Evolutionary conservation across 2,329 filamentous ascomycete species (phyloP), one percentile per base, ranked within the genome.

Genomic region (Cercospora canescens): DNA sequence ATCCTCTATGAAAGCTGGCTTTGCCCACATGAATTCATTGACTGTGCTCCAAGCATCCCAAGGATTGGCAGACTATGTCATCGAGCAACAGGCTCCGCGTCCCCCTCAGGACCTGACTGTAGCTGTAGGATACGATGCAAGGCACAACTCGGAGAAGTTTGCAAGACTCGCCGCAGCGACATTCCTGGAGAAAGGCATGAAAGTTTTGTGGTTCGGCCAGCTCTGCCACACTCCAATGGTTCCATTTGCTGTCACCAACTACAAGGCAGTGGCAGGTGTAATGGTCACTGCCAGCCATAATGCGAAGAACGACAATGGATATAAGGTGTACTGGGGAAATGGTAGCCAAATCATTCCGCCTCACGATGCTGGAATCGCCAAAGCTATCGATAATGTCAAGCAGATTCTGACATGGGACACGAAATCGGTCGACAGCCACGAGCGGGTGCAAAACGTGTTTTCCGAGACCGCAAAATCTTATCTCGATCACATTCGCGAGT

Each of bases 211-310:
- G 80, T 87, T 86, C 67, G 82, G 84, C n/a, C 78, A 80, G 14
- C 76, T 82, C 2, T 83, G 84, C 2, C 85, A 88, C 63, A 90
- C 88, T 2, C 88, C 88, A 2, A 79, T 88, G 59, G 87, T 90
- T 7, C 86, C 88, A 1, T 90, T 88, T 74, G 84, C 84, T 3
- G 84, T 90, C 34, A 80, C 79, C 6, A 76, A 83, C 62, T 79
- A 86, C 62, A 76, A 79, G 39, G 86, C 87, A 34, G 83, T 81
- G 4, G 87, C 86, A 50, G 88, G 88, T 21, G 80, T 90, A 32
- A 89, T 90, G 87, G 83, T 90, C 39, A 90, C 88, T 14, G 88
- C 88, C 34, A 88, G 86, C 72, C 87, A 89, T 76, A 89, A 90
- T 70, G 87, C 87, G 14, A 84, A 86, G 54, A 80, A 84, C 70